Conservation (phyloP, 768 basidiomycete genomes). For the Leccinum uliginosum region DNA sequence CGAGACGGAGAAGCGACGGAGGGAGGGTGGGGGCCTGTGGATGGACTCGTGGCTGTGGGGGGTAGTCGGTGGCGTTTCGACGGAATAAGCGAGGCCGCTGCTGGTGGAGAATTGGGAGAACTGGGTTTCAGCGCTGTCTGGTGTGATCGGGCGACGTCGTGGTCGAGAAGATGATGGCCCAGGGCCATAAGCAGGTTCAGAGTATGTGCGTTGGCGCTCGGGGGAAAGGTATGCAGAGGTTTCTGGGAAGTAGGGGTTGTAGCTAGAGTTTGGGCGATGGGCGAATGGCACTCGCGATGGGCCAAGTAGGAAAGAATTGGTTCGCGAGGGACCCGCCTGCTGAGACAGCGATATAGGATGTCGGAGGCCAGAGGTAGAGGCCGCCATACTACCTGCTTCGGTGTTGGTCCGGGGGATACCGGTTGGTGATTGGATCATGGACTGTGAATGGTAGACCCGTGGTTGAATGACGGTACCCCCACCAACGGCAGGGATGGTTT, state of each 20-base stretch:
- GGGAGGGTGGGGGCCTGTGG: constrained; percentile 13
- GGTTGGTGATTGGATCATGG: constrained; percentile 53
- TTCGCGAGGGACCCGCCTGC: constrained; percentile 30
- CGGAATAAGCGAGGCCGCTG: constrained; percentile 40
- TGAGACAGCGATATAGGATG: constrained; percentile 5
- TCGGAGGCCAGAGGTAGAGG: constrained; percentile 2
- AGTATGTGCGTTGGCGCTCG: constrained; percentile 8
- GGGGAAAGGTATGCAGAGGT: background rate
- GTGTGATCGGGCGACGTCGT: constrained; percentile 38
- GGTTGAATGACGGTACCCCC: constrained; percentile 86
- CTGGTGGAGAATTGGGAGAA: constrained; percentile 43
- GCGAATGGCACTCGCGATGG: constrained; percentile 8
- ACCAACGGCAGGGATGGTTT: constrained; percentile 88
- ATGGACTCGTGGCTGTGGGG: constrained; percentile 19
- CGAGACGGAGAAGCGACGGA: constrained; percentile 34
- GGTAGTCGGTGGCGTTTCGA: constrained; percentile 43
- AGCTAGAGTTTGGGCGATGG: constrained; percentile 24
- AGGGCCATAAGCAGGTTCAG: constrained; percentile 18
- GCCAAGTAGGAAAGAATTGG: constrained; percentile 4
- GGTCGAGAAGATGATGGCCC: constrained; percentile 22
- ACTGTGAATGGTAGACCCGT: constrained; percentile 81
- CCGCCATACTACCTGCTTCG: constrained; percentile 55
- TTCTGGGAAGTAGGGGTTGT: constrained; percentile 13
- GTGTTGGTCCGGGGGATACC: constrained; percentile 14
- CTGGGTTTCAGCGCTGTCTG: constrained; percentile 49